These are phyloP conservation scores for Clonostachys byssicola DNA, from an alignment of 2,329 filamentous ascomycete genomes.

Conservation along the genomic window DNA sequence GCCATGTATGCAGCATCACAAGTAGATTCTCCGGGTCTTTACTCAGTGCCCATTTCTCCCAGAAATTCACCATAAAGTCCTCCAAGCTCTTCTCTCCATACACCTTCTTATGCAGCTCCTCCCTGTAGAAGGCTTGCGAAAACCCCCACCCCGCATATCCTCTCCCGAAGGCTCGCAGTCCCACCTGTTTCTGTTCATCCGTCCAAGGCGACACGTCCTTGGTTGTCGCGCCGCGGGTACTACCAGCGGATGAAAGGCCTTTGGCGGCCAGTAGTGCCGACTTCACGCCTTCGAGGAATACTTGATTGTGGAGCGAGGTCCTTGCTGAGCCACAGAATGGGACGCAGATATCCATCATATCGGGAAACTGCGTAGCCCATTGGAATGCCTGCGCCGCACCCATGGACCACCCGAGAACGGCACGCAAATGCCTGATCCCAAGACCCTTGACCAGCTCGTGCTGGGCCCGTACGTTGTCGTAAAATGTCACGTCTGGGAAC, in stretches of 20 bases:
- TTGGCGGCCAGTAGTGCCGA: constrained; percentile 36
- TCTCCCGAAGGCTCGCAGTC: constrained; percentile 66
- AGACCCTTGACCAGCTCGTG: constrained; percentile 35
- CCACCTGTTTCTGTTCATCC: constrained; percentile 32
- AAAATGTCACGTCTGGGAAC: constrained; percentile 40
- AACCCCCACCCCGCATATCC: constrained; percentile 83
- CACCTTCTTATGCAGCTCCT: constrained; percentile 60
- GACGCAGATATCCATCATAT: constrained; percentile 38
- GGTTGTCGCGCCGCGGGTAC: constrained; percentile 3
- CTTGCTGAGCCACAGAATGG: constrained; percentile 45
- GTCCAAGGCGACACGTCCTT: constrained; percentile 13
- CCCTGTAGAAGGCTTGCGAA: constrained; percentile 72
- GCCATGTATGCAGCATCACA: constrained; percentile 76
- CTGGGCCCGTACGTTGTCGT: constrained; percentile 48
- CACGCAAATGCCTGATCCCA: constrained; percentile 33
- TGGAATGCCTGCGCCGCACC: constrained; percentile 50
- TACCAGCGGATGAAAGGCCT: constrained; percentile 45
- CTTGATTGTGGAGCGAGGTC: constrained; percentile 47
- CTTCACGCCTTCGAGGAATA: constrained; percentile 50
- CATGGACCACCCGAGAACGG: constrained; percentile 53
- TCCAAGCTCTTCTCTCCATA: constrained; percentile 67
- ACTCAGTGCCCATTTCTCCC: constrained; percentile 69
- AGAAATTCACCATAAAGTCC: constrained; percentile 71
- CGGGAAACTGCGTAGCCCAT: constrained; percentile 42
- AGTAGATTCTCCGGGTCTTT: constrained; percentile 76